phyloP scores from a whole-genome alignment of 208 protist genomes.

The Novymonas esmeraldas region DNA sequence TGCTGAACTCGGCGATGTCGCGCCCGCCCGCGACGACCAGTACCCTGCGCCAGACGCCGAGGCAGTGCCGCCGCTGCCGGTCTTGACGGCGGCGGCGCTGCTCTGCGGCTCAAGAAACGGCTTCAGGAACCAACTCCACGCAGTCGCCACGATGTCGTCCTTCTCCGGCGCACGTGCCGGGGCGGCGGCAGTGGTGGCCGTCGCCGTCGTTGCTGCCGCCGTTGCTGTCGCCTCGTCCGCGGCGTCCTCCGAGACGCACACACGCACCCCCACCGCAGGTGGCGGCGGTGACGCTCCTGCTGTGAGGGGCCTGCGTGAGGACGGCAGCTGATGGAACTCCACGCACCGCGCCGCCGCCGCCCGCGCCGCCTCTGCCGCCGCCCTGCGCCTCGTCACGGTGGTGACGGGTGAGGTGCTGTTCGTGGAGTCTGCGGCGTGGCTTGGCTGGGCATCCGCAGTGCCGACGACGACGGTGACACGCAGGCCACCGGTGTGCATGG shows the following conservation, averaged over 20 bases:
- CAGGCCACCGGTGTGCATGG: constrained; percentile 25
- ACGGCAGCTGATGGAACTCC: constrained; percentile 17
- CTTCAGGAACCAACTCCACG: constrained; percentile 29
- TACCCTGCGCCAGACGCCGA: not conserved
- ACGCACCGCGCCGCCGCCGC: constrained; percentile 19
- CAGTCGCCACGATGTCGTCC: constrained; percentile 16
- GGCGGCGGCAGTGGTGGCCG: not conserved
- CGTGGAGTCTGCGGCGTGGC: not conserved
- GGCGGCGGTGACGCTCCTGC: not conserved
- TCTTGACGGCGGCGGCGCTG: not conserved
- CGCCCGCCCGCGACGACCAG: constrained; percentile 1
- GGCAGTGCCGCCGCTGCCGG: not conserved
- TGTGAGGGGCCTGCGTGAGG: not conserved
- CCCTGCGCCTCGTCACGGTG: not conserved
- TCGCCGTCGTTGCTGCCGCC: no score
- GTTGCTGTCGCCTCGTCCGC: not conserved
- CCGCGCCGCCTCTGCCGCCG: constrained; percentile 25
- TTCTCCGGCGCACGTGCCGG: not conserved
- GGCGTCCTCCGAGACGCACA: not conserved
- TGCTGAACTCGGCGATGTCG: not conserved
- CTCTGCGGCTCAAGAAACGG: not conserved
- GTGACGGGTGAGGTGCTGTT: not conserved
- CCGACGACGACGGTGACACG: constrained; percentile 26
- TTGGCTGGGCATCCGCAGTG: constrained; percentile 10
- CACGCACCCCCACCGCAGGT: constrained; percentile 8